Evolutionary conservation across 768 basidiomycete species (phyloP), one percentile per base, ranked within the genome.

Genomic region (Amanita pseudoporphyria): DNA sequence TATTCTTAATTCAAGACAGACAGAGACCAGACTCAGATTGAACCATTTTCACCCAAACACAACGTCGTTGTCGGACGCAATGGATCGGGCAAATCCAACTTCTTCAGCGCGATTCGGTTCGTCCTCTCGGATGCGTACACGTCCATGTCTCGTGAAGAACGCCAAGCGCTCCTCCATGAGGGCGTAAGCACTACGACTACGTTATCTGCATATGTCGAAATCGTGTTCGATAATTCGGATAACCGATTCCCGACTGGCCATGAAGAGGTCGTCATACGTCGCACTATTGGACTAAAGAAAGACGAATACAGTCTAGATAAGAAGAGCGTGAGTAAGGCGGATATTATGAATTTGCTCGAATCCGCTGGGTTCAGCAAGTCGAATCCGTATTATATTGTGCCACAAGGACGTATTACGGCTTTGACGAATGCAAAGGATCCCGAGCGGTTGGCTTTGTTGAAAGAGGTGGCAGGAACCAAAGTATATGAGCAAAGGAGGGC

Each of bases 331-430:
- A 87, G 82, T 64, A 96, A 96, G 65, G 95, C 93, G 3, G 96
- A 99, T 60, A 90, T 99, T 16, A 95, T 96, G 90, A 94, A 91
- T 60, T 72, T 98, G 21, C 77, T 99, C 40, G 96, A 98, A 64
- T 88, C 85, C 60, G 96, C 96, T 1, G 95, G 96, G 1, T 99
- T 99, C 71, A 92, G 88, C 68, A 88, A 91, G 61, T 86, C 86
- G n/a, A 99, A 98, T 60, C 96, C 96, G 0, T 99, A 98, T 64
- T 99, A 98, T 60, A 99, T 99, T 56, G 95, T 98, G 0, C 96
- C 96, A 2, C 96, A 99, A 71, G 96, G 96, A 46, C 73, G 95
- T 89, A 97, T 99, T 54, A 98, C 95, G 0, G 83, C 89, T 18
- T 72, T 99, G 10, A 99, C 95, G 6, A 99, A 98, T 55, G 94